These are phyloP conservation scores for Ceratobasidium sp. DNA, from an alignment of 1,284 basidiomycete species.

Conservation along the genomic window DNA sequence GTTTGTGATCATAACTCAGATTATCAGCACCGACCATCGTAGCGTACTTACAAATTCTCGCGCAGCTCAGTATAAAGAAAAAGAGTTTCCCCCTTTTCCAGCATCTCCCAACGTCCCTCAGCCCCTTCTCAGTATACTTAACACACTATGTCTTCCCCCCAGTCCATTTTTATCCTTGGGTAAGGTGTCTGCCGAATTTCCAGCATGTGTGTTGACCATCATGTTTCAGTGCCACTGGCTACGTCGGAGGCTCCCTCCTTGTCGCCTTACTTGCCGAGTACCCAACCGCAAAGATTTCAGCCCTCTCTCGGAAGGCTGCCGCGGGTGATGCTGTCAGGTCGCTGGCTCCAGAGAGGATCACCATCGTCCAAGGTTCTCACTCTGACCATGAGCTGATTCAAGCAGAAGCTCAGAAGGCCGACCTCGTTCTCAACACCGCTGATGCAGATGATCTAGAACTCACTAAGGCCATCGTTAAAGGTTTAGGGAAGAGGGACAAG, in stretches of 20 bases:
- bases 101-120: too few species aligned
- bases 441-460: constrained; percentile 49
- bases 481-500: constrained; percentile 16
- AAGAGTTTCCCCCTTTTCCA: too few species aligned
- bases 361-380: constrained; percentile 48
- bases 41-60: too few species aligned
- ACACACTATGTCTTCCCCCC: background rate
- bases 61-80: too few species aligned
- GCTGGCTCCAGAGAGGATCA: constrained; percentile 39
- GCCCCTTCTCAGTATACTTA: background rate
- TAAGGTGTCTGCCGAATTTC: background rate
- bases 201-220: too few species aligned
- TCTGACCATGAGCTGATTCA: constrained; percentile 48
- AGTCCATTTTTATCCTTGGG: constrained; percentile 24
- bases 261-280: constrained; percentile 2
- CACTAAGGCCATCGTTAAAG: constrained; percentile 47
- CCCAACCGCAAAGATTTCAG: background rate
- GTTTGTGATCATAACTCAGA: too few species aligned
- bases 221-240: constrained; percentile 11
- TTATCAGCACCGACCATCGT: too few species aligned
- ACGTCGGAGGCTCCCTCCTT: constrained; percentile 16
- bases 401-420: constrained; percentile 47
- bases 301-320: constrained; percentile 21
- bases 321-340: constrained; percentile 2
- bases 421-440: constrained; percentile 50